A percentile compares a stretch with the other conserved stretches of the same genome.
Evolutionary conservation across 2,329 filamentous ascomycete species (phyloP).

Genomic region (Zymoseptoria pseudotritici): DNA sequence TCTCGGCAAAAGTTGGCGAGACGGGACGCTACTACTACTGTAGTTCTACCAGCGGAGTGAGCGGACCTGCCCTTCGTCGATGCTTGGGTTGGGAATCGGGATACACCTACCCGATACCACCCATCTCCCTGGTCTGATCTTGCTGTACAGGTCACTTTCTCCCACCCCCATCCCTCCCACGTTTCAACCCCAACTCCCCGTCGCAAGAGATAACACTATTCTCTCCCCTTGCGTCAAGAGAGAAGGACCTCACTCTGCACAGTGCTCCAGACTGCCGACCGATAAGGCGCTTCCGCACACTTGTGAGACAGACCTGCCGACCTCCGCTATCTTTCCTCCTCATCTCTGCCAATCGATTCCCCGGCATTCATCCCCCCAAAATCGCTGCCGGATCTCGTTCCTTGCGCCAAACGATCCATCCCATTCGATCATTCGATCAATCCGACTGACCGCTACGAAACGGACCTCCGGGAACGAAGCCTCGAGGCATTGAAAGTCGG

Average conservation of each 20-base stretch:
- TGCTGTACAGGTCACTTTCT: neutral
- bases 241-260: neutral
- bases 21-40: no score
- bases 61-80: no score
- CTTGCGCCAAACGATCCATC: conserved; percentile 14
- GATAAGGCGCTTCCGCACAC: neutral
- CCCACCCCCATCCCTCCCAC: neutral
- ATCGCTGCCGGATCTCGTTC: conserved; percentile 14
- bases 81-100: no score
- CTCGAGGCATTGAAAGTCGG: neutral
- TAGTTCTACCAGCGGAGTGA: no score
- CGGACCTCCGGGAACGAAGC: conserved; percentile 3
- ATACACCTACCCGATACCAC: no score
- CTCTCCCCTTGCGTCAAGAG: neutral
- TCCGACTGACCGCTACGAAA: conserved; percentile 24
- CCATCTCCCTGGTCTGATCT: neutral
- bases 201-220: neutral
- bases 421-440: neutral
- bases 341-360: conserved; percentile 1
- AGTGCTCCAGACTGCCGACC: neutral
- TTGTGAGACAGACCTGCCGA: neutral
- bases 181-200: neutral
- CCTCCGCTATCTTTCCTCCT: conserved; percentile 4
- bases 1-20: no score
- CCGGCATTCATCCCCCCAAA: conserved; percentile 1